Evolutionary conservation across 108 stramenopile species (phyloP), one percentile per base, ranked within the genome.

Genomic region (Cyclotella choctawhatcheeana): DNA sequence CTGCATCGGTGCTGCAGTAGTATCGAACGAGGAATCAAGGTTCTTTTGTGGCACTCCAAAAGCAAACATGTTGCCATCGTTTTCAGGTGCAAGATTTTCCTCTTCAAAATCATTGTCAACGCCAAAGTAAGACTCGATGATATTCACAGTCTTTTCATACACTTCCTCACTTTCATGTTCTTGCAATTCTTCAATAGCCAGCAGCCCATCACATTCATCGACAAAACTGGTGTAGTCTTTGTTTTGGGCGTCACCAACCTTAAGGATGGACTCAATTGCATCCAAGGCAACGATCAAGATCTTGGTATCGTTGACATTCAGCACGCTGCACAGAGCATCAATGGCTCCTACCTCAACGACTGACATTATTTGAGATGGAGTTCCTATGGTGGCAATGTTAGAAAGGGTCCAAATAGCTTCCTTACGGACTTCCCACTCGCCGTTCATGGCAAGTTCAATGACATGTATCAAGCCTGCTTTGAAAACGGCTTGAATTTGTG

Each of bases 341-440:
- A 98, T 70, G 3, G 82, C 94, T 31, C 82, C 88, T 24, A 32
- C 44, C 73, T 93, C 88, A 4, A 94, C 90, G 26, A 96, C 58
- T 29, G 56, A 60, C 37, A 72, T 60, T 0, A 95, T 74, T 21
- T 91, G 82, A 16, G 44, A 61, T 5, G 76, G 51, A 56, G 25
- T 86, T 2, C 93, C 90, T 26, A 82, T 84, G 3, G 89, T 89
- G 37, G 86, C 82, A 67, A 97, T 63, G 69, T 97, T 97, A 60
- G 84, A 79, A 20, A 96, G 51, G 10, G 84, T 83, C 90, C 93
- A 98, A 34, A 87, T 64, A 4, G 96, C 97, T 77, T 98, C 98
- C 82, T 96, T 97, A 3, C 86, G 77, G 1, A 93, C 92, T 43
- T 93, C 93, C 94, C 93, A 97, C 24, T 85, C 90, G 45, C 79